A percentile compares a stretch with the other conserved stretches of the same genome.
phyloP scores from a whole-genome alignment of 164 flowering plant species.

The Tinospora cordifolia region DNA sequence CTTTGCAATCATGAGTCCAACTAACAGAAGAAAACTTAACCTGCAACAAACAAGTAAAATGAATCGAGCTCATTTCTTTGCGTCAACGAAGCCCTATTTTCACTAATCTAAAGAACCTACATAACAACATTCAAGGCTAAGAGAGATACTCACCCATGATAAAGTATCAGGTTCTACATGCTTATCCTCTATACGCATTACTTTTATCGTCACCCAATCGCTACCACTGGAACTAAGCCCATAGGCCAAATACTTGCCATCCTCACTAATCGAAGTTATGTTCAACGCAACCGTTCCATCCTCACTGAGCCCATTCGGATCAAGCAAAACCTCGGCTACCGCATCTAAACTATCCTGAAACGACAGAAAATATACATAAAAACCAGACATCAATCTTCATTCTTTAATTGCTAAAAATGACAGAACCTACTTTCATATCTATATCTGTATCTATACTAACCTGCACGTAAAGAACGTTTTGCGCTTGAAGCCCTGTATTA shows the following conservation, averaged over 20 bases:
- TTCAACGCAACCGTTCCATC: conserved; percentile 90
- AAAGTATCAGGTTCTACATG: conserved; percentile 51
- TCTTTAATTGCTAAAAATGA: no score
- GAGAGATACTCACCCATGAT: conserved; percentile 58
- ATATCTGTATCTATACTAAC: no score
- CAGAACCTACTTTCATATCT: no score
- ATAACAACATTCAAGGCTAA: neutral
- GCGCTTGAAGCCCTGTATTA: conserved; percentile 92
- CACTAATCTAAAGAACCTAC: neutral
- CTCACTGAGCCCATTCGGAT: conserved; percentile 85
- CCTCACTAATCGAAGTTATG: conserved; percentile 51
- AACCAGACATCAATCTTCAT: neutral
- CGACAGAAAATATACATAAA: neutral
- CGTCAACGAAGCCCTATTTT: neutral
- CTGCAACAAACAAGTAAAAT: conserved; percentile 33
- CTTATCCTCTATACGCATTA: conserved; percentile 74
- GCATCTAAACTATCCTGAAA: conserved; percentile 79
- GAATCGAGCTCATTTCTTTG: neutral
- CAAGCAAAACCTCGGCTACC: conserved; percentile 75
- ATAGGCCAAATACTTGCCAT: conserved; percentile 86
- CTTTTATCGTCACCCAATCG: conserved; percentile 93
- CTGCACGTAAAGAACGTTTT: conserved; percentile 87
- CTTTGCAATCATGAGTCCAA: conserved; percentile 94
- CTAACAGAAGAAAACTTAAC: conserved; percentile 74
- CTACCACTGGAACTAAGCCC: conserved; percentile 91